Base-by-base conservation (phyloP, 345 rosid species). In the Citrus trifoliata region DNA sequence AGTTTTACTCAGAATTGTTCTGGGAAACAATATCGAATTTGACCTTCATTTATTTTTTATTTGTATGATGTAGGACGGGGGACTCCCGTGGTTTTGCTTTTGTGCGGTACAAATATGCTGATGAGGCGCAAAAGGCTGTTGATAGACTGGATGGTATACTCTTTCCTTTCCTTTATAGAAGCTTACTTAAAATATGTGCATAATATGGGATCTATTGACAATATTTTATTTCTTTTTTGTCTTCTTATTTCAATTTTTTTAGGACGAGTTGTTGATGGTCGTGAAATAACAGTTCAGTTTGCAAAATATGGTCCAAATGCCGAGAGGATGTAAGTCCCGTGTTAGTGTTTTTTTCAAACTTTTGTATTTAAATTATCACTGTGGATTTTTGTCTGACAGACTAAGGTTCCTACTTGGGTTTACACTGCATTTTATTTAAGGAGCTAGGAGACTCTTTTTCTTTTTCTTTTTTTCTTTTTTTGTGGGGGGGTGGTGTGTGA, bases 291-390 rank as follows among this genome's bases (percentile, higher is more conserved):
- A 28, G 99, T 96, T 78, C 99, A 96, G 56, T 93, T 96, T 82
- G 97, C 99, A 0, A 96, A 96, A 67, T 94, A 96, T 73, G 99
- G 99, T n/a, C 98, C 99, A 12, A 91, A 92, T 87, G 97, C 99
- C 37, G 99, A 93, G 85, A 90, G 86, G 79, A 95, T 93, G 99
- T 95, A 84, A 86, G 97, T 76, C 24, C 40, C 72, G 35, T 16
- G 14, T 16, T 42, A 10, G 16, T 42, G 51, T 1, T 46, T 46
- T 46, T 46, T 46, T 46, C 16, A 13, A 46, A 13, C 16, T 46
- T 46, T 13, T 46, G 51, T 46, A 46, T 46, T 13, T 46, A 13
- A 46, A 10, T 42, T 42, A 42, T 12, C 16, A 3, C 51, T 0
- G 0, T 10, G 51, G 51, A 12, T 42, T 42, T 2, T 12, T 12